These are phyloP conservation scores for Jackrogersella multiformis DNA, from an alignment of 495 filamentous ascomycete species.

Conservation along the genomic window DNA sequence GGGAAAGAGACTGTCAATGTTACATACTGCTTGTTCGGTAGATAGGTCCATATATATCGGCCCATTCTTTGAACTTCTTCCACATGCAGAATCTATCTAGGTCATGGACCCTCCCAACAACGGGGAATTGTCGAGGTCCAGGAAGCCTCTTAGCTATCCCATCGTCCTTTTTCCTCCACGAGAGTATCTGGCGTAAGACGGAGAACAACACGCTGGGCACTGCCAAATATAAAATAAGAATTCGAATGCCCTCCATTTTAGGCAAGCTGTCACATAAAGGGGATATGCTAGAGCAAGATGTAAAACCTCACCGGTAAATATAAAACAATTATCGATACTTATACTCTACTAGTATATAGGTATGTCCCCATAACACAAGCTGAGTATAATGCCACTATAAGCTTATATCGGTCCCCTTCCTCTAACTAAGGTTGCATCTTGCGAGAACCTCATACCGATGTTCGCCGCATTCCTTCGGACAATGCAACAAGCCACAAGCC, in stretches of 20 bases:
- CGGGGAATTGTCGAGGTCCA: conserved; percentile 56
- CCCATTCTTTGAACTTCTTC: conserved; percentile 68
- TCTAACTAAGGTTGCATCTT: background rate
- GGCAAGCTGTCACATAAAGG: background rate
- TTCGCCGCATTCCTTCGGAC: conserved; percentile 4
- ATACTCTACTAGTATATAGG: background rate
- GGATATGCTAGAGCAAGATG: background rate
- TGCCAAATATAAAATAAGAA: conserved; percentile 55
- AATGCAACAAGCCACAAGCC: background rate
- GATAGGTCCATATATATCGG: conserved; percentile 63
- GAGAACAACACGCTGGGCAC: conserved; percentile 57
- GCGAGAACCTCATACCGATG: background rate
- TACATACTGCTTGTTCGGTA: conserved; percentile 62
- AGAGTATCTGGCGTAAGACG: conserved; percentile 49
- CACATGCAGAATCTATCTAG: conserved; percentile 59
- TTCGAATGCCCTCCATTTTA: conserved; percentile 44
- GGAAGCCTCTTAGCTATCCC: conserved; percentile 46
- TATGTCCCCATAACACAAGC: too few relatives aligned
- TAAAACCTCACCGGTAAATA: too few relatives aligned
- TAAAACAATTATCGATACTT: too few relatives aligned
- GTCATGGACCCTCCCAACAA: conserved; percentile 62
- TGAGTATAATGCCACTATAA: too few relatives aligned
- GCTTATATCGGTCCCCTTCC: background rate
- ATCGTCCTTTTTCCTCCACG: conserved; percentile 46
- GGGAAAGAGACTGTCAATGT: too few relatives aligned